These are phyloP conservation scores for Sequoia sempervirens DNA, from an alignment of 75 land plant species.

Conservation along the genomic window DNA sequence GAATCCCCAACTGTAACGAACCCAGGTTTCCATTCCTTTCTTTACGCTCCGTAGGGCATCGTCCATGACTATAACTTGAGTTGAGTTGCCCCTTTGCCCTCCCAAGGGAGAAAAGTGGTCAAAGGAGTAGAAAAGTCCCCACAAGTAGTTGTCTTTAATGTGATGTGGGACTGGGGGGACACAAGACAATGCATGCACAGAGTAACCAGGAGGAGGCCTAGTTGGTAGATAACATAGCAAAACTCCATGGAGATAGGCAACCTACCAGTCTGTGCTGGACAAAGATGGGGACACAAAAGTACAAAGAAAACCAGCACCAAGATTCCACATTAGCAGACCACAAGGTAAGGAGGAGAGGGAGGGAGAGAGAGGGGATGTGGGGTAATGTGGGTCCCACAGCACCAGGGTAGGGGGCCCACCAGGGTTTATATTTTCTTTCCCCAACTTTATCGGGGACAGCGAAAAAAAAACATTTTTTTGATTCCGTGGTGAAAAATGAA, in stretches of 20 bases:
- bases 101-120: neutral
- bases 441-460: constrained; percentile 12
- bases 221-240: neutral
- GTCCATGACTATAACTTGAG: too few relatives aligned
- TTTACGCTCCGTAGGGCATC: too few relatives aligned
- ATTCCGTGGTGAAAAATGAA: neutral
- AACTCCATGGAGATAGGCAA: too few relatives aligned
- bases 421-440: neutral
- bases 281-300: neutral
- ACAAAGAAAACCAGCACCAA: neutral
- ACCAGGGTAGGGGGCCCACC: too few relatives aligned
- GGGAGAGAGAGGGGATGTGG: neutral
- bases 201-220: neutral
- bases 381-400: neutral
- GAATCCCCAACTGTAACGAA: neutral
- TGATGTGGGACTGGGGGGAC: neutral
- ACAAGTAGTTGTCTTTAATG: neutral
- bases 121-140: neutral
- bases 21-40: too few relatives aligned
- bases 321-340: constrained; percentile 3
- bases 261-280: neutral
- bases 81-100: too few relatives aligned
- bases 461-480: neutral
- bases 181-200: too few relatives aligned
- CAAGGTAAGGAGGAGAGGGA: neutral